Base-by-base conservation (phyloP, 257 asterid species). In the Eucommia ulmoides region DNA sequence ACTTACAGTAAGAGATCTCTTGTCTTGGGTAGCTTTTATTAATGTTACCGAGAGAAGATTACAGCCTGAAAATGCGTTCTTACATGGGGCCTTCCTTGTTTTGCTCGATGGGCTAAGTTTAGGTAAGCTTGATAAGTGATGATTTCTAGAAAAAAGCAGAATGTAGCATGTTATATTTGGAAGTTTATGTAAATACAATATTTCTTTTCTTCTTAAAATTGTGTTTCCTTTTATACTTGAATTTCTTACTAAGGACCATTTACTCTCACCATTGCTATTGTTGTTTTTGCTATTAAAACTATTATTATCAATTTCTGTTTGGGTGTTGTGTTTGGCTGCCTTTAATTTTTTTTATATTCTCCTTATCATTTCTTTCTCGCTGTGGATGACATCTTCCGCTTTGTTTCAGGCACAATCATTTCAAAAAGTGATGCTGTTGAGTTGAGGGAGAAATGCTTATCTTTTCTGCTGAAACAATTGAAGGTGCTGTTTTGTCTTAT, bases 1-100 rank as follows among this genome's bases (percentile, higher is more conserved):
- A 45, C 96, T 89, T 58, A 89, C 96, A 1, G 82, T 89, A 44
- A 76, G 98, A 69, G 98, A 89, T 72, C 83, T 89, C 51, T 69
- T 89, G 70, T 86, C 96, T 45, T 89, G 96, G 98, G 73, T 83
- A 20, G 77, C 94, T 41, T 89, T 89, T 53, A 67, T 83, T 59
- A 83, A 85, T 22, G 71, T 69, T 67, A 65, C 76, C 3, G 74
- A 67, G 66, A 65, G 61, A 58, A 79, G 57, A 58, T 75, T 89
- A 61, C 58, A 64, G 12, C 76, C 82, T 33, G 96, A 82, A 65
- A 64, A 75, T 53, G 91, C 94, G 42, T 60, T 83, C 51, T 50
- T 85, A 14, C 96, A 89, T 53, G 98, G 98, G 46, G 81, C 81
- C n/a, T 83, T 76, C 66, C 85, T 89, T 45, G 76, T 80, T 61